Evolutionary conservation across 345 rosid genomes (phyloP).

Genomic region (Rhodamnia argentea): DNA sequence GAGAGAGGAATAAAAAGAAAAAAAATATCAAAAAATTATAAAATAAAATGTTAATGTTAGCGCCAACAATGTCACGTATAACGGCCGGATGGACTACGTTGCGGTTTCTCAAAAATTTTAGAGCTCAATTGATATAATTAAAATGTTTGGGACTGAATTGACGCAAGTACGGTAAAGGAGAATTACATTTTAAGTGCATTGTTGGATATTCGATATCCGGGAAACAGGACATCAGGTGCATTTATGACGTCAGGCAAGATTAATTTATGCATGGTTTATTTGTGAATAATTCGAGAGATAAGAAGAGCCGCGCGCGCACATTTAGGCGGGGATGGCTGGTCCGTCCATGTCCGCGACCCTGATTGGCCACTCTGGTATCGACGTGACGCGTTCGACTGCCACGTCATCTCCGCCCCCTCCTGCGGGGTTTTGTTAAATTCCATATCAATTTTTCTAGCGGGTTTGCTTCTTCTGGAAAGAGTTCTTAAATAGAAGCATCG

Average conservation of each 20-base stretch:
- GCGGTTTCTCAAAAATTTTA: too few species aligned
- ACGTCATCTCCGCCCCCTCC: background rate
- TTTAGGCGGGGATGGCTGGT: background rate
- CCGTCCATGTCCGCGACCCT: background rate
- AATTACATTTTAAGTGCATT: too few species aligned
- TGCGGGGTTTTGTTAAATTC: fast-evolving
- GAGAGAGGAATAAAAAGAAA: too few species aligned
- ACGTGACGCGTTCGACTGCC: background rate
- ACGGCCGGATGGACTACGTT: too few species aligned
- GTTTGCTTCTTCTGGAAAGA: background rate
- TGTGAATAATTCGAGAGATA: background rate
- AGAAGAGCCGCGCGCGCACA: background rate
- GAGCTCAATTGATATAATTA: too few species aligned
- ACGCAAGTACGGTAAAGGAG: too few species aligned
- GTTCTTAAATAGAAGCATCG: background rate
- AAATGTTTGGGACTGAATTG: too few species aligned
- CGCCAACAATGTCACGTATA: too few species aligned
- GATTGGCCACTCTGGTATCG: background rate
- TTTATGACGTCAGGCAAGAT: background rate
- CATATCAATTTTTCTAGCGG: background rate
- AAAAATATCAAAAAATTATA: too few species aligned
- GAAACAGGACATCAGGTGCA: background rate
- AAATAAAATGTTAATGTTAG: too few species aligned
- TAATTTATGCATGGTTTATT: background rate
- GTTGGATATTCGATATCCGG: too few species aligned